Conservation (phyloP, 78 protist genomes). For the Reticulomyxa filosa region DNA sequence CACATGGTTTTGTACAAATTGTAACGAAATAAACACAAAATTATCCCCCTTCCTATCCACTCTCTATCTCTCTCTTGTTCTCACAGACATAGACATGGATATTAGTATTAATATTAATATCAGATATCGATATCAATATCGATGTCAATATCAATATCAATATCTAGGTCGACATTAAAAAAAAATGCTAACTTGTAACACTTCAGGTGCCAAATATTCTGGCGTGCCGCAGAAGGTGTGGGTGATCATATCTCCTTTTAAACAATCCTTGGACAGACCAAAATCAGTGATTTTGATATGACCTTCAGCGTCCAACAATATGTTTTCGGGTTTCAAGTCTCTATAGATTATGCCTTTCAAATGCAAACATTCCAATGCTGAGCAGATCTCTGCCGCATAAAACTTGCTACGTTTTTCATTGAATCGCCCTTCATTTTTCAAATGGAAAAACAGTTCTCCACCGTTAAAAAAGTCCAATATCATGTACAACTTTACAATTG, state of each 20-base stretch:
- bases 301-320: conserved; percentile 25
- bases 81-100: too few relatives aligned
- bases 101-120: too few relatives aligned
- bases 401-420: background rate
- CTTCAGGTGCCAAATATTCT: conserved; percentile 76
- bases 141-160: too few relatives aligned
- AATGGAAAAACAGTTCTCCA: conserved; percentile 55
- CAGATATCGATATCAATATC: too few relatives aligned
- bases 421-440: conserved; percentile 36
- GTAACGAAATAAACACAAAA: too few relatives aligned
- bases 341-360: background rate
- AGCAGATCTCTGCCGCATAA: background rate
- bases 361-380: conserved; percentile 8
- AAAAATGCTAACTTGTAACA: conserved; percentile 1
- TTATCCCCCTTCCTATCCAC: too few relatives aligned
- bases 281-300: conserved; percentile 81
- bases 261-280: conserved; percentile 67
- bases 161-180: too few relatives aligned
- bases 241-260: conserved; percentile 17
- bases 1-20: too few relatives aligned
- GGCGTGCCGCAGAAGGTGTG: conserved; percentile 96
- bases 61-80: too few relatives aligned
- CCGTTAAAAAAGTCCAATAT: conserved; percentile 9
- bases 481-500: background rate
- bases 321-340: conserved; percentile 2